Percentiles rank a stretch among this genome's conserved stretches.
Conservation (phyloP, 495 filamentous ascomycete genomes). For the Aspergillus panamensis region DNA sequence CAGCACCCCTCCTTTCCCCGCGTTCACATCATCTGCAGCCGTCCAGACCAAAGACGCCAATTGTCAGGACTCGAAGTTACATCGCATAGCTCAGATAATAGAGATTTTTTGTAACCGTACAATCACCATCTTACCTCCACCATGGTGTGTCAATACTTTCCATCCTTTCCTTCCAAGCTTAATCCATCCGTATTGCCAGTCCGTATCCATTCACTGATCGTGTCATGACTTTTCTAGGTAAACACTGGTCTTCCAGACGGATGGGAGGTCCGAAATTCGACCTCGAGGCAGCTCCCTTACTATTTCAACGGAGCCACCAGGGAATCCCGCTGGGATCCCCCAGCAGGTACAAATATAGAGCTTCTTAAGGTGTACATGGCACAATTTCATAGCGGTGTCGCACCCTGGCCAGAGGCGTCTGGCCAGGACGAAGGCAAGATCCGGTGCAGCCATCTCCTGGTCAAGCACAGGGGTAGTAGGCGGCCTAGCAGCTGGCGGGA, state of each 20-base stretch:
- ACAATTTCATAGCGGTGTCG: conserved; percentile 62
- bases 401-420: conserved; percentile 45
- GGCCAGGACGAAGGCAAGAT: conserved; percentile 75
- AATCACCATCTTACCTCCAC: neutral
- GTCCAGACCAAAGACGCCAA: neutral
- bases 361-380: conserved; percentile 93
- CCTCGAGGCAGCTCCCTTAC: conserved; percentile 96
- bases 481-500: conserved; percentile 90
- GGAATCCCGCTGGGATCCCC: conserved; percentile 92
- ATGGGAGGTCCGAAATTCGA: conserved; percentile 95
- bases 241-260: conserved; percentile 78
- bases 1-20: conserved; percentile 19
- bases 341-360: conserved; percentile 77
- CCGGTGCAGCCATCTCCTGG: conserved; percentile 81
- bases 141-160: conserved; percentile 7
- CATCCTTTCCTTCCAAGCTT: neutral
- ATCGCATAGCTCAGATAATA: neutral
- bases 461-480: conserved; percentile 86
- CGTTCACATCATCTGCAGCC: conserved; percentile 17
- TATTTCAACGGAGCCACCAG: conserved; percentile 87
- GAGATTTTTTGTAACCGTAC: neutral
- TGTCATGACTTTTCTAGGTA: conserved; percentile 32
- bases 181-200: neutral
- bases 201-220: neutral
- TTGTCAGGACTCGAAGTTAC: neutral